Evolutionary conservation across 768 basidiomycete genomes (phyloP).

Genomic region (Termitomyces sp.): DNA sequence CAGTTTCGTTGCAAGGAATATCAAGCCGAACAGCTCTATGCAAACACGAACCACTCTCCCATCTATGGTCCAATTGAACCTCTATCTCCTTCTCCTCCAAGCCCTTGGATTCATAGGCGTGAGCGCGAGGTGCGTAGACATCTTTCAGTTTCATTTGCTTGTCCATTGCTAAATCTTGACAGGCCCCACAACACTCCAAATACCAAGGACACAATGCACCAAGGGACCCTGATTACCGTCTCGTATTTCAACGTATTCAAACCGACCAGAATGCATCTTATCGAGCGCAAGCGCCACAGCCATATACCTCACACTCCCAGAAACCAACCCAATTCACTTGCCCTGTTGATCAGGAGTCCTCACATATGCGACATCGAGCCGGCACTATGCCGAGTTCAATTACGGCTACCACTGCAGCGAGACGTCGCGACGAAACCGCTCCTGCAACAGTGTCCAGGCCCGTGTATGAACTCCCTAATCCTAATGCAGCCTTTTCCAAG

Average conservation of each 20-base stretch:
- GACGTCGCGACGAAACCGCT: conserved; percentile 36
- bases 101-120: background rate
- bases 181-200: conserved; percentile 3
- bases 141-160: background rate
- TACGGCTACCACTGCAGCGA: conserved; percentile 22
- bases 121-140: background rate
- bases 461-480: conserved; percentile 1
- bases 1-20: conserved; percentile 45
- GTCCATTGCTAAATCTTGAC: background rate
- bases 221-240: conserved; percentile 8
- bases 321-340: conserved; percentile 31
- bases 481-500: conserved; percentile 3
- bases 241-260: conserved; percentile 7
- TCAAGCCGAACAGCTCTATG: conserved; percentile 42
- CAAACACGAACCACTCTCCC: conserved; percentile 26
- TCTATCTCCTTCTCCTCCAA: conserved; percentile 4
- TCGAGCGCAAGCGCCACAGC: conserved; percentile 12
- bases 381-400: conserved; percentile 20
- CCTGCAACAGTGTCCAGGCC: conserved; percentile 19
- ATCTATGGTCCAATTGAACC: conserved; percentile 18
- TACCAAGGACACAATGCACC: background rate
- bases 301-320: conserved; percentile 19
- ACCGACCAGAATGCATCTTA: conserved; percentile 10
- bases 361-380: conserved; percentile 20
- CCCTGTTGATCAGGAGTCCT: conserved; percentile 15